A percentile compares a stretch with the other conserved stretches of the same genome.
phyloP scores from a whole-genome alignment of 768 basidiomycete species.

The Panellus pusillus region DNA sequence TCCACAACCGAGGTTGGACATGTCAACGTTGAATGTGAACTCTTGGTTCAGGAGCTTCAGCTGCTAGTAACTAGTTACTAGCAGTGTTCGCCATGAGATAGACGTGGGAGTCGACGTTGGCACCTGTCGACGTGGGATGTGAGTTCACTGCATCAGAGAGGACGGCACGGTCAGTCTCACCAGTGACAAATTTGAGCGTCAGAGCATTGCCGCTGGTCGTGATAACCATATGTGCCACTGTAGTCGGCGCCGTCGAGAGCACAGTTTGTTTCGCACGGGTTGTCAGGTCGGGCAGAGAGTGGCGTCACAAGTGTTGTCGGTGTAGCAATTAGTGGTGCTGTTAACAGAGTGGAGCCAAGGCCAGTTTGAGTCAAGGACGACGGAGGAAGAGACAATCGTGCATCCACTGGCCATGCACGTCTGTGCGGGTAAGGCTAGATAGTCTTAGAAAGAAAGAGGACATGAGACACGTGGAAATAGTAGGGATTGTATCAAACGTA shows the following conservation, averaged over 20 bases:
- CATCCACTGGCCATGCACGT: slow-evolving; percentile 49
- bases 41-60: slow-evolving; percentile 54
- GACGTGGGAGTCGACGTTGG: slow-evolving; percentile 43
- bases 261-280: slow-evolving; percentile 48
- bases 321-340: slow-evolving; percentile 49
- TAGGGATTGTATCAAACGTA: too few species aligned
- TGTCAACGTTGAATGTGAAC: slow-evolving; percentile 62
- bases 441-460: slow-evolving; percentile 12
- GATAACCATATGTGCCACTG: slow-evolving; percentile 52
- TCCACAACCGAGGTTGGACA: slow-evolving; percentile 57
- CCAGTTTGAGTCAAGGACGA: slow-evolving; percentile 58
- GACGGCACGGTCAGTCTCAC: background rate
- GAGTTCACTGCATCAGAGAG: too few species aligned
- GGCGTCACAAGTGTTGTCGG: slow-evolving; percentile 55
- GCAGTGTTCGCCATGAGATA: slow-evolving; percentile 53
- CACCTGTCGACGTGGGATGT: background rate
- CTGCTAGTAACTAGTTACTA: slow-evolving; percentile 44
- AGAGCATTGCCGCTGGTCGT: slow-evolving; percentile 45
- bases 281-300: slow-evolving; percentile 47
- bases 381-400: slow-evolving; percentile 32
- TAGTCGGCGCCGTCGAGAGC: slow-evolving; percentile 51
- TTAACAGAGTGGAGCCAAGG: slow-evolving; percentile 45
- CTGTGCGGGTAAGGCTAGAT: slow-evolving; percentile 46
- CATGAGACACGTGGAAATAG: too few species aligned
- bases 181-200: slow-evolving; percentile 50